Conservation (phyloP, 305 asterid species). For the Fraxinus xanthoxyloides region DNA sequence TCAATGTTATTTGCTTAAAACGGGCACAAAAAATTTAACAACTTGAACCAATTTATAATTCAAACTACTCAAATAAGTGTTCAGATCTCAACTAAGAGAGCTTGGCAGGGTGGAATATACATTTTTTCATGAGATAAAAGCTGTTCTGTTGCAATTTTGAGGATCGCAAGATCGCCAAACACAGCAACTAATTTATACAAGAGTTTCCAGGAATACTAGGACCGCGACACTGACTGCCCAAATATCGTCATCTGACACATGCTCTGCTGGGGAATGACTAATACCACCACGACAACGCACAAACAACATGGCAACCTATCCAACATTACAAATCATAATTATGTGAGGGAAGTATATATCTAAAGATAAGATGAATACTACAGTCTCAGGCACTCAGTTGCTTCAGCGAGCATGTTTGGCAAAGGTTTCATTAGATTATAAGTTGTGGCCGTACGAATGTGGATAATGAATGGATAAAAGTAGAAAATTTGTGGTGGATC, state of each 20-base stretch:
- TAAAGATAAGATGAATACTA: neutral
- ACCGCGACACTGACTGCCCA: conserved; percentile 88
- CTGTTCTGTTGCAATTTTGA: neutral
- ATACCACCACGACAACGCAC: conserved; percentile 96
- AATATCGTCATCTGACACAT: conserved; percentile 73
- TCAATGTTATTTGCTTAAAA: neutral
- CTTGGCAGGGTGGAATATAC: neutral
- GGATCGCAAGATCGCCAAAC: neutral
- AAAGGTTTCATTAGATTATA: neutral
- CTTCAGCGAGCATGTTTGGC: neutral
- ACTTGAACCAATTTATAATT: neutral
- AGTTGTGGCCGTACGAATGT: neutral
- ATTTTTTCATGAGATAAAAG: neutral
- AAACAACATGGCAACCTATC: conserved; percentile 87
- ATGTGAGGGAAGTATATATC: neutral
- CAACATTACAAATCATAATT: neutral
- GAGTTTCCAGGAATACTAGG: conserved; percentile 66
- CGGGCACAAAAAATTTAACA: neutral
- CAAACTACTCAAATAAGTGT: neutral
- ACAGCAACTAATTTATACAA: conserved; percentile 33
- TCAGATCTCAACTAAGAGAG: neutral
- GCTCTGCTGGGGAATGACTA: conserved; percentile 96
- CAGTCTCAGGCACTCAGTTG: neutral
- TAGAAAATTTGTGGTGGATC: neutral
- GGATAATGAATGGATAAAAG: neutral